Percentiles rank a stretch among this genome's conserved stretches.
These are phyloP conservation scores for Citrus trifoliata DNA, from an alignment of 345 rosid genomes.

Conservation along the genomic window DNA sequence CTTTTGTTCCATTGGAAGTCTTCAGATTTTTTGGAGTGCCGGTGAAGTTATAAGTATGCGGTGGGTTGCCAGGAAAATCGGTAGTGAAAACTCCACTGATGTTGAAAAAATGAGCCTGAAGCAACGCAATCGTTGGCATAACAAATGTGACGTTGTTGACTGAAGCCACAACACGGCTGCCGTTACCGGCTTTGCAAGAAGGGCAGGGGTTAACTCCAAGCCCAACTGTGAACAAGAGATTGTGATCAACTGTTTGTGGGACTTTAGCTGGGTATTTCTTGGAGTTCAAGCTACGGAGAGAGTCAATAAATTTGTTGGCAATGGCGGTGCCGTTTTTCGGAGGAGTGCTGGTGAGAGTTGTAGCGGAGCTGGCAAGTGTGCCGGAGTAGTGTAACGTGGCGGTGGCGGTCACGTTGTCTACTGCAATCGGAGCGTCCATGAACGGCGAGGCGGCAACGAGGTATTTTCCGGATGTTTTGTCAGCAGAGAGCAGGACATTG, in stretches of 20 bases:
- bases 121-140: constrained; percentile 79
- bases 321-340: constrained; percentile 72
- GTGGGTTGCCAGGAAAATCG: constrained; percentile 79
- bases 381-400: constrained; percentile 85
- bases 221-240: constrained; percentile 74
- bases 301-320: constrained; percentile 50
- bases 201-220: constrained; percentile 77
- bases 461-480: constrained; percentile 57
- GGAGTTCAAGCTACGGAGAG: constrained; percentile 81
- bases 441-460: constrained; percentile 78
- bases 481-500: constrained; percentile 60
- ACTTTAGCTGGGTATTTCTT: constrained; percentile 69
- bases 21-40: constrained; percentile 55
- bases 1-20: constrained; percentile 60
- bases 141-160: constrained; percentile 79
- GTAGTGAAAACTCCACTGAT: constrained; percentile 75
- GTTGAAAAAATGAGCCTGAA: constrained; percentile 82
- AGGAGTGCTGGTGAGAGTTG: constrained; percentile 56
- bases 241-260: constrained; percentile 67
- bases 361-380: constrained; percentile 51
- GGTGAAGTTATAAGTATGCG: constrained; percentile 52
- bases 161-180: constrained; percentile 71
- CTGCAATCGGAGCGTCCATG: constrained; percentile 84
- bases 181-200: constrained; percentile 71
- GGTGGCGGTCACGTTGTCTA: constrained; percentile 80